Evolutionary conservation across 768 basidiomycete genomes (phyloP).

Genomic region (Tremella yokohamensis): DNA sequence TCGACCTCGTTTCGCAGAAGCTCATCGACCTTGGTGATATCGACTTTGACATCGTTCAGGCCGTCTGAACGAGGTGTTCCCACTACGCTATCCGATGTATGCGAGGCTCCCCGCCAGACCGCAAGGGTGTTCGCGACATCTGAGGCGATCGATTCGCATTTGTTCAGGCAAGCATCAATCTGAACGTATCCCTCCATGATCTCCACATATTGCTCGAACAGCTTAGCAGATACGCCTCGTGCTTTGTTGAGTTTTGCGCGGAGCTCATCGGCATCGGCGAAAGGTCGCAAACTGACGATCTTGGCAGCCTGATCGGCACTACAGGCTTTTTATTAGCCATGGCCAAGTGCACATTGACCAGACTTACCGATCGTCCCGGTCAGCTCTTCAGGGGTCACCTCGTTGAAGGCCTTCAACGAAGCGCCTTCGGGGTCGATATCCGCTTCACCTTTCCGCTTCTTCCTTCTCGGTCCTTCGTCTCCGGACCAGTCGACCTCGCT

Average conservation of each 20-base stretch:
- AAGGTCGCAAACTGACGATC: slow-evolving; percentile 77
- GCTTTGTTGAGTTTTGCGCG: slow-evolving; percentile 78
- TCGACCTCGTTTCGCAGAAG: slow-evolving; percentile 46
- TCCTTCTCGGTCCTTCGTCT: slow-evolving; percentile 31
- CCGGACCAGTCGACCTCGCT: slow-evolving; percentile 39
- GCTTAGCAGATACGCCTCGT: slow-evolving; percentile 82
- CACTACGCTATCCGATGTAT: slow-evolving; percentile 26
- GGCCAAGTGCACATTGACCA: too few relatives aligned
- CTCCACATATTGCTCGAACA: slow-evolving; percentile 84
- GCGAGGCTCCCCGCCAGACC: slow-evolving; percentile 62
- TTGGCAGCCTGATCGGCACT: slow-evolving; percentile 71
- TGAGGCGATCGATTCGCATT: slow-evolving; percentile 81
- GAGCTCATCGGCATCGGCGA: slow-evolving; percentile 69
- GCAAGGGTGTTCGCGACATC: slow-evolving; percentile 69
- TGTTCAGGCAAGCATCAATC: slow-evolving; percentile 81
- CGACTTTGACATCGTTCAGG: slow-evolving; percentile 48
- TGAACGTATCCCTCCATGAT: slow-evolving; percentile 73
- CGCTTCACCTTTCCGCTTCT: slow-evolving; percentile 25
- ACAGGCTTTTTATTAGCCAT: slow-evolving; percentile 55
- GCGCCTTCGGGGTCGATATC: slow-evolving; percentile 46
- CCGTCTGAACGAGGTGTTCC: slow-evolving; percentile 42
- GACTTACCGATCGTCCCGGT: slow-evolving; percentile 55
- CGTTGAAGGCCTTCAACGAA: slow-evolving; percentile 54
- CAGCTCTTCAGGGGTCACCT: slow-evolving; percentile 51
- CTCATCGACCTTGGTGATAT: slow-evolving; percentile 46